Evolutionary conservation across 176 grass and related monocot species (phyloP), one percentile per base, ranked within the genome.

Genomic region (Tuctoria greenei): DNA sequence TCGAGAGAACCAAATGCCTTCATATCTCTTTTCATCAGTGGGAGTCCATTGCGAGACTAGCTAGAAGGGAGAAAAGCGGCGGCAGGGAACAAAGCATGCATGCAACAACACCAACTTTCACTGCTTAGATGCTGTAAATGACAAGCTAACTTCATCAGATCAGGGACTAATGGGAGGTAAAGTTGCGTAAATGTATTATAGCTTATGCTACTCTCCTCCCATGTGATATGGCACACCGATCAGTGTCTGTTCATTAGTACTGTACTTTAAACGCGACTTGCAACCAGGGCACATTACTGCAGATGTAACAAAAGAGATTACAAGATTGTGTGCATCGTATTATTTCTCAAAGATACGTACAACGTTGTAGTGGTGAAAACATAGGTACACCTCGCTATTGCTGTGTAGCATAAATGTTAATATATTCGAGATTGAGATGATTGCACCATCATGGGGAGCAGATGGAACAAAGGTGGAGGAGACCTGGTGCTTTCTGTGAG

Each of bases 391-490:
- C 91, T 84, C 81, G 64, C 25, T 64, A 70, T 74, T 77, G 77
- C 36, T 82, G 51, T 31, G 43, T 79, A 80, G 85, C 61, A 51
- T 34, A 74, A 69, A 83, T 44, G 60, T 37, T 62, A 80, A 80
- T 80, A 70, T 80, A 64, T 65, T 75, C 23, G 57, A 51, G 80
- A 58, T 13, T 6, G 55, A 90, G 79, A 94, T 88, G 66, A 91
- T 82, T 88, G 76, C 88, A 84, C 66, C 79, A 91, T 91, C 79
- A 88, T 83, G 85, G 85, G 79, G 69, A 78, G 74, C 88, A 91
- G 82, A 94, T 83, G 82, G 91, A 93, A 93, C 91, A 93, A 90
- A 88, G 88, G 85, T 86, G 84, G 75, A 52, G 78, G 31, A 31
- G 25, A 58, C 68, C 78, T 88, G 69, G 79, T 47, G 89, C 92